Conservation (phyloP, 148 eudicot species). For the Selenicereus undatus region DNA sequence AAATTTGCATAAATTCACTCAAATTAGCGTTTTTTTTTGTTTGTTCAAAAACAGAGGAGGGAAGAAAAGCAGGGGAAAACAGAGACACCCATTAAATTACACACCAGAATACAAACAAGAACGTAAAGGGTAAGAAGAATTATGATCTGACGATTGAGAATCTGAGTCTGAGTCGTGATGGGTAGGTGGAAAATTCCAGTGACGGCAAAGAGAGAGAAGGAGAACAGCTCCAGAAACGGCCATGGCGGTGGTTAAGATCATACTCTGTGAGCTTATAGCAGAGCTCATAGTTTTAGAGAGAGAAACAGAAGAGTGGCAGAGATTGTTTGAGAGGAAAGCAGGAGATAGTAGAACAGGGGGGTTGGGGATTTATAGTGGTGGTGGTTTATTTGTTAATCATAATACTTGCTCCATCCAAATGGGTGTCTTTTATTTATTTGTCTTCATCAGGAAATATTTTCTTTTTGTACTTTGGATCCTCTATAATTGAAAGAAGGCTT, state of each 20-base stretch:
- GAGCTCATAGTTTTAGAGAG: conserved; percentile 27
- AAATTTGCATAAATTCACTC: neutral
- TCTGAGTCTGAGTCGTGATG: conserved; percentile 5
- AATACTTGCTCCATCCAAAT: neutral
- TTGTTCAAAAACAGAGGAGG: neutral
- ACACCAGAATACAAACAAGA: conserved; percentile 53
- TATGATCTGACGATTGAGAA: conserved; percentile 16
- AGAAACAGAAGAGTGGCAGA: neutral
- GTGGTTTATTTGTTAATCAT: neutral
- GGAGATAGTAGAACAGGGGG: neutral
- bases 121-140: conserved; percentile 23
- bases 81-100: neutral
- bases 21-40: neutral
- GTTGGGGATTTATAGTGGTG: neutral
- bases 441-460: neutral
- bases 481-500: neutral
- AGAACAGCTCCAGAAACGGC: conserved; percentile 59
- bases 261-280: conserved; percentile 41
- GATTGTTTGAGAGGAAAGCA: neutral
- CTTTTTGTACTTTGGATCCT: neutral
- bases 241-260: conserved; percentile 59
- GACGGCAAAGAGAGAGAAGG: conserved; percentile 36
- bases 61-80: conserved; percentile 18
- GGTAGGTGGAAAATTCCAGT: conserved; percentile 21
- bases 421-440: neutral